Base-by-base conservation (phyloP, 2,329 filamentous ascomycete genomes). In the Fonsecaea multimorphosa region DNA sequence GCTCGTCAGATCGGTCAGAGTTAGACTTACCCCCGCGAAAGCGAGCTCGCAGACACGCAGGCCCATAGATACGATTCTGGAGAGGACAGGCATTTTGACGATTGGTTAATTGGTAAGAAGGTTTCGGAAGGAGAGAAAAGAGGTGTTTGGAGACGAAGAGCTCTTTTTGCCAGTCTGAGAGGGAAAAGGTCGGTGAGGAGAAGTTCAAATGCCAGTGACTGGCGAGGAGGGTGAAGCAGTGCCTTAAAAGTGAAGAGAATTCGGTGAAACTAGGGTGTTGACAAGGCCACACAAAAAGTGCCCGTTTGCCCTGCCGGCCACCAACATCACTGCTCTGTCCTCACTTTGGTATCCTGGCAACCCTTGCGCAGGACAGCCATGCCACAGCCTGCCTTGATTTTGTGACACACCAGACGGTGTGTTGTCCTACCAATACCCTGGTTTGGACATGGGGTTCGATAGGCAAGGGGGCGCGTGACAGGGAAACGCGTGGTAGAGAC, bases 11-110 rank as follows among this genome's bases (percentile, higher is more conserved):
- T 27, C 22, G 19, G 9, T 38, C 3, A 7, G 38, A 56, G 32
- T 27, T 71, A 7, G 68, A 74, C 81, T 71, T 76, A 92, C 89
- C 71, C 86, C 84, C n/a, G 85, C 88, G 74, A 90, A 92, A 73
- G 83, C 86, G 69, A 93, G 83, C 79, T 92, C 83, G 72, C 82
- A 83, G 12, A 85, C 74, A 74, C 87, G 86, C 71, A 90, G 81
- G 72, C 85, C 75, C 68, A 87, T 81, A 27, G 85, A 86, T 31
- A 84, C 68, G 24, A 88, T 70, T 65, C 86, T 84, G 9, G 83
- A 82, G 67, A 87, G 63, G 68, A 71, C 58, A 38, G 69, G 66
- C 69, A 71, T 71, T 52, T 65, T 68, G 65, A 34, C 6, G n/a
- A 29, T 52, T 38, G 53, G 52, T 56, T 27, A 46, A 38, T 31